Percentiles rank a stretch among this genome's conserved stretches.
Conservation (phyloP, 306 rosid species). For the Ormosia emarginata region DNA sequence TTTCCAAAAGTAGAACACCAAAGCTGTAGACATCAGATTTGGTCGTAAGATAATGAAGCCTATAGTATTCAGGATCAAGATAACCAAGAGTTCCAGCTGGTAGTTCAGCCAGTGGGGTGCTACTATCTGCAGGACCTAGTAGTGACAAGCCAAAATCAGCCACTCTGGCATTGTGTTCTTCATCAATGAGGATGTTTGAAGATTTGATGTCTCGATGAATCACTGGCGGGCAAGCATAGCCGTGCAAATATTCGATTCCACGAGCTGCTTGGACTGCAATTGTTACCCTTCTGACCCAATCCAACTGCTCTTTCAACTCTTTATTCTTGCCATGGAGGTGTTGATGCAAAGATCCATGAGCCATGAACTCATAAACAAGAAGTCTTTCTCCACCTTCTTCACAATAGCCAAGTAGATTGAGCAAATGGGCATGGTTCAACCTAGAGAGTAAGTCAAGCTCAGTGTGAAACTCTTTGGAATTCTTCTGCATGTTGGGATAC, state of each 20-base stretch:
- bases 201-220: constrained; percentile 91
- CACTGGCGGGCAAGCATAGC: constrained; percentile 89
- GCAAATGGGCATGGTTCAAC: constrained; percentile 86
- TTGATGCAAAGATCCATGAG: constrained; percentile 85
- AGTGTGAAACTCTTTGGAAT: constrained; percentile 82
- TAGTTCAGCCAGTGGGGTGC: constrained; percentile 83
- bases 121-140: constrained; percentile 79
- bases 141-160: constrained; percentile 90
- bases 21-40: constrained; percentile 96
- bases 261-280: constrained; percentile 94
- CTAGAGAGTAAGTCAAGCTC: constrained; percentile 85
- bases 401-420: constrained; percentile 81
- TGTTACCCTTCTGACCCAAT: constrained; percentile 89
- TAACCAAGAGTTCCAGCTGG: constrained; percentile 98
- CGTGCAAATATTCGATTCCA: constrained; percentile 86
- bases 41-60: constrained; percentile 95
- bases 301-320: constrained; percentile 65
- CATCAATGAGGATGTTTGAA: constrained; percentile 93
- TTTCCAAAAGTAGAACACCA: constrained; percentile 82
- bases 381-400: constrained; percentile 89
- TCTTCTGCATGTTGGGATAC: constrained; percentile 76
- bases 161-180: constrained; percentile 94
- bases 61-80: constrained; percentile 95
- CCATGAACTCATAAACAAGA: constrained; percentile 93
- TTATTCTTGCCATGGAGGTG: constrained; percentile 75